Evolutionary conservation across 2,329 filamentous ascomycete species (phyloP).

Genomic region (Chaetomium sp.): DNA sequence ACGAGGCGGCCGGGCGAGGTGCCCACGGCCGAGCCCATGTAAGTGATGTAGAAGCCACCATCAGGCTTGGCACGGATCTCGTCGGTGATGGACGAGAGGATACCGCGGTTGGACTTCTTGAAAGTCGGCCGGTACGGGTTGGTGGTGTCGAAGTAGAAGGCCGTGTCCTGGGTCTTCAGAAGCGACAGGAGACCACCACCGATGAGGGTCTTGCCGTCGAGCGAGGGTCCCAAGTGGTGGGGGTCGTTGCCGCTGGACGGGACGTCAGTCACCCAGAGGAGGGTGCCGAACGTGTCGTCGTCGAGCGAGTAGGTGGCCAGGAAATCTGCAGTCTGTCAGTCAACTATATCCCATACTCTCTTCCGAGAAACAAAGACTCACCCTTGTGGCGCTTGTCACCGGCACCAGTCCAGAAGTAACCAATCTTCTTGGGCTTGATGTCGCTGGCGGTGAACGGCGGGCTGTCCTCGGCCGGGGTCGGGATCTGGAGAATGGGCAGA

Average conservation of each 20-base stretch:
- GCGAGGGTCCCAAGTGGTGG: conserved; percentile 49
- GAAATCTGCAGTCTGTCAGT: conserved; percentile 36
- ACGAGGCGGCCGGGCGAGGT: conserved; percentile 53
- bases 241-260: conserved; percentile 54
- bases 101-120: conserved; percentile 52
- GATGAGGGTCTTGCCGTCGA: conserved; percentile 51
- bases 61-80: conserved; percentile 59
- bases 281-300: conserved; percentile 53
- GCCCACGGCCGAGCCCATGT: conserved; percentile 54
- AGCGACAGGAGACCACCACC: conserved; percentile 53
- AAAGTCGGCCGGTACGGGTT: conserved; percentile 54
- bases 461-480: conserved; percentile 51
- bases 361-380: no score
- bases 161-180: conserved; percentile 53
- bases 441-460: conserved; percentile 46
- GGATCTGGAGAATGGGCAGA: conserved; percentile 52
- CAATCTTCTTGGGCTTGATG: conserved; percentile 59
- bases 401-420: conserved; percentile 57
- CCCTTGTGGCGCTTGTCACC: conserved; percentile 51
- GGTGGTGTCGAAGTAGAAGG: conserved; percentile 54
- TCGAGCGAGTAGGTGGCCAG: conserved; percentile 53
- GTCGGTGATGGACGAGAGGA: conserved; percentile 54
- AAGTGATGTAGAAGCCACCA: conserved; percentile 54
- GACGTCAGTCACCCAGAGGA: conserved; percentile 53
- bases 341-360: no score